Base-by-base conservation (phyloP, 306 rosid species). In the Prunus mongolica region DNA sequence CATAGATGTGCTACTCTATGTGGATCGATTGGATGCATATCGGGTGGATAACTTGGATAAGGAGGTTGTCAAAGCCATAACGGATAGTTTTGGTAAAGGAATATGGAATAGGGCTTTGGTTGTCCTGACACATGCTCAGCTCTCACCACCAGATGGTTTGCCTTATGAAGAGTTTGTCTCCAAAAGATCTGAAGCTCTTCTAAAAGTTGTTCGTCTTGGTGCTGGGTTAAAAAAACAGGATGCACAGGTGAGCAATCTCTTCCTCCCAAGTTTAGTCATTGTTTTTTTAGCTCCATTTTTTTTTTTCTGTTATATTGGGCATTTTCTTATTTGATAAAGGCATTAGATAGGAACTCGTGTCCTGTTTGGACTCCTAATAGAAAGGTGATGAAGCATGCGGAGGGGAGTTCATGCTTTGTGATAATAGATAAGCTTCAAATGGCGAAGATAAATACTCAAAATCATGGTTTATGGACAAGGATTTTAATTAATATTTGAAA, bases 1-100 rank as follows among this genome's bases (percentile, higher is more conserved):
- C 84, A 88, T 95, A 76, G 97, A 92, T 78, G 87, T 95, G 81
- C 87, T 95, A 80, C 93, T 95, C 77, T 92, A 90, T 34, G 97
- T 95, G 90, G 97, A 95, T 72, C 99, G 97, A 47, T 80, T 95
- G 85, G 99, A 95, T 84, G 89, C 91, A 2, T 95, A 95, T 83
- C 84, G 99, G 76, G 99, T 95, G 50, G 99, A 95, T 77, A 88
- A 84, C 85, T 83, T 95, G 93, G 99, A 95, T 82, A 92, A 75
- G 83, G 89, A 90, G 79, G 87, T 92, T 11, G 89, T 90, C 71
- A 90, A 82, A 69, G 97, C 97, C 67, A 90, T 95, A 67, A 85
- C 97, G 0, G 86, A 87, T 47, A 92, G 88, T 84, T 90, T 95
- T 81, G 97, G 97, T 22, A 92, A 95, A 81, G 93, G 66, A 73